A percentile compares a stretch with the other conserved stretches of the same genome.
These are phyloP conservation scores for Boletus eberwhitei DNA, from an alignment of 768 basidiomycete genomes.

Conservation along the genomic window DNA sequence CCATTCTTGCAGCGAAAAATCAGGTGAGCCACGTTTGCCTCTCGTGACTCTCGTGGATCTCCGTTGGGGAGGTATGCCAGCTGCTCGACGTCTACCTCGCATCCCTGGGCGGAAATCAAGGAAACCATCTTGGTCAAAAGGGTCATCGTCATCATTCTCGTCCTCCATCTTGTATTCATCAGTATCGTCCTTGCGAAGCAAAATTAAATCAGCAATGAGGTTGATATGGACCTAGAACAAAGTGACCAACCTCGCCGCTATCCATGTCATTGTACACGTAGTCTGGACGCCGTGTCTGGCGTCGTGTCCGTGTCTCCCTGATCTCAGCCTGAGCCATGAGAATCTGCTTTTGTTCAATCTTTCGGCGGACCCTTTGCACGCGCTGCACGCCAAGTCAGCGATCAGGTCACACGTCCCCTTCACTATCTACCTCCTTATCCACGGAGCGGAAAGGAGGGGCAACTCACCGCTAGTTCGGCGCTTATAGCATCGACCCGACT, in stretches of 20 bases:
- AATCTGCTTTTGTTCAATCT: conserved; percentile 62
- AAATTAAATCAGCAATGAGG: conserved; percentile 19
- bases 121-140: conserved; percentile 39
- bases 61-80: conserved; percentile 38
- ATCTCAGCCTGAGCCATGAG: conserved; percentile 73
- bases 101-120: conserved; percentile 40
- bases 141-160: conserved; percentile 64
- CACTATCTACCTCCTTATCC: conserved; percentile 12
- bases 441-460: conserved; percentile 4
- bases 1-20: conserved; percentile 56
- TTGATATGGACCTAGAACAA: conserved; percentile 17
- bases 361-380: conserved; percentile 64
- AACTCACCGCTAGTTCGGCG: conserved; percentile 66
- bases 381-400: conserved; percentile 46
- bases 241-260: conserved; percentile 50
- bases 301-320: conserved; percentile 74
- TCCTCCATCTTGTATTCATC: conserved; percentile 68
- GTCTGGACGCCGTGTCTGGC: conserved; percentile 69
- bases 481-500: conserved; percentile 63
- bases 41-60: conserved; percentile 52
- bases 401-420: conserved; percentile 15
- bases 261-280: conserved; percentile 75
- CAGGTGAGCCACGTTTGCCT: conserved; percentile 51
- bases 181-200: conserved; percentile 46
- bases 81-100: conserved; percentile 41